Base-by-base conservation (phyloP, 352 stramenopile genomes). In the Phytophthora sansomeana region DNA sequence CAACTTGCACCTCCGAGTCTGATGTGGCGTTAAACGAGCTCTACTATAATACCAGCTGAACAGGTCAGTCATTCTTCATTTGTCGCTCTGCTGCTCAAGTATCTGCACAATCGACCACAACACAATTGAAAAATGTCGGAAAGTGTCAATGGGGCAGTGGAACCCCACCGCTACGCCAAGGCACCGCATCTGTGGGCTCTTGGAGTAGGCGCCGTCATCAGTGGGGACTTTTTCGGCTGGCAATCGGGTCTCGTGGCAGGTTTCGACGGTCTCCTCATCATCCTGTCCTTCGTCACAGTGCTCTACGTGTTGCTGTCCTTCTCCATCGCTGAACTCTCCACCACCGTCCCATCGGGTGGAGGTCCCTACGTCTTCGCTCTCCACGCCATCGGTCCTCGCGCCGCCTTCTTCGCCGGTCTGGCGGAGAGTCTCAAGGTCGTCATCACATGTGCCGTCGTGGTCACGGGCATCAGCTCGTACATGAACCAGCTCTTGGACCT, bases 351-450 rank as follows among this genome's bases (percentile, higher is more conserved):
- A n/a, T n/a, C 73, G 0, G 80, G 78, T 35, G 83, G 80, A 39
- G 80, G 83, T 0, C 80, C 83, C 44, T 91, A 91, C 67, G 52
- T 85, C 42, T 91, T 91, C 64, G 78, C 83, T 24, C 76, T 89
- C 17, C 80, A 89, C 44, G 83, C 77, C 19, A 83, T 91, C 28
- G 80, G 77, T 5, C 75, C 64, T 10, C 63, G 69, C 26, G 72
- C 77, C 10, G 80, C 80, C 35, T 91, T 89, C 57, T 89, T 91
- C 42, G 83, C 83, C 11, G 83, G 80, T 5, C 63, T 89, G 39
- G 80, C 80, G 5, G 83, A 91, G 55, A 83, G 66, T n/a, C 75
- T 91, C 55, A 90, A 91, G 72, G 83, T 91, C 21, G 60, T 90
- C 17, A 80, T 87, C 50, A 91, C 80, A 8, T 84, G 77, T 63